Percentiles rank a stretch among this genome's conserved stretches.
These are phyloP conservation scores for Periconia digitata DNA, from an alignment of 2,329 filamentous ascomycete genomes.

Conservation along the genomic window DNA sequence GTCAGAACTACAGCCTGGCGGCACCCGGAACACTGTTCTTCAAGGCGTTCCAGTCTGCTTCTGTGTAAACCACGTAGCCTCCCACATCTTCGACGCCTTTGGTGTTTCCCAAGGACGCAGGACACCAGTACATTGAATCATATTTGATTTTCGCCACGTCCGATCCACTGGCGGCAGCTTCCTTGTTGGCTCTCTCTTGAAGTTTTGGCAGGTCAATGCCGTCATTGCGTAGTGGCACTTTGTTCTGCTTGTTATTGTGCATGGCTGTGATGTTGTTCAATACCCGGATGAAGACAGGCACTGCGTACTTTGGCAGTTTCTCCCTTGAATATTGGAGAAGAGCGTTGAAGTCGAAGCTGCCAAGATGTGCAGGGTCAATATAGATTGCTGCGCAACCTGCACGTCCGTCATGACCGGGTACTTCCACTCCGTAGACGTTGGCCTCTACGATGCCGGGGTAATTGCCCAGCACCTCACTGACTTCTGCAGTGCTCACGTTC, in stretches of 20 bases:
- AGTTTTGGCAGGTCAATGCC: constrained; percentile 61
- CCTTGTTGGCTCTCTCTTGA: constrained; percentile 41
- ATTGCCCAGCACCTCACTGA: constrained; percentile 49
- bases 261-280: constrained; percentile 61
- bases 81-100: constrained; percentile 43
- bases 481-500: constrained; percentile 53
- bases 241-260: constrained; percentile 82
- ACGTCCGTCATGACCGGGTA: constrained; percentile 55
- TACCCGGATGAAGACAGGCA: constrained; percentile 71
- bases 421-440: constrained; percentile 53
- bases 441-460: constrained; percentile 50
- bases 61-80: constrained; percentile 60
- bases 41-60: constrained; percentile 60
- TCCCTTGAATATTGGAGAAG: constrained; percentile 61
- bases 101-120: constrained; percentile 36
- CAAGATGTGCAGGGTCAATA: constrained; percentile 53
- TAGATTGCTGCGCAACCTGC: constrained; percentile 59
- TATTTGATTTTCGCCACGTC: constrained; percentile 35
- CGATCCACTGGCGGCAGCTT: constrained; percentile 40
- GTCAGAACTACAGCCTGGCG: constrained; percentile 51
- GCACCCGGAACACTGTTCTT: constrained; percentile 32
- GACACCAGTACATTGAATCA: constrained; percentile 56
- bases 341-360: constrained; percentile 54
- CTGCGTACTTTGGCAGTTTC: constrained; percentile 70
- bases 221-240: constrained; percentile 67